Evolutionary conservation across 116 monocot species (phyloP).

Genomic region (Iris pallida): DNA sequence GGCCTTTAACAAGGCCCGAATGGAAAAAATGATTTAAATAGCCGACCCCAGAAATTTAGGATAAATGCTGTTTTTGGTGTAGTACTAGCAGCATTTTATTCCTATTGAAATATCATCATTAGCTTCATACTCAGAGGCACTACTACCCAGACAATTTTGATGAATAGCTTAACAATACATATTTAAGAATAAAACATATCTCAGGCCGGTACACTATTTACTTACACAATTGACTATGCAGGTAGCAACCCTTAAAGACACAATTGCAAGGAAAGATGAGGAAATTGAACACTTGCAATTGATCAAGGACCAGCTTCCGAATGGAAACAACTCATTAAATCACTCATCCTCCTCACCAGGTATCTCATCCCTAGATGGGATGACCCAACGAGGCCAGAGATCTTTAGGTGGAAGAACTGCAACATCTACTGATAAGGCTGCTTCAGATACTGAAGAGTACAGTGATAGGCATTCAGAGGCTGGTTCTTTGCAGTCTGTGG

Average conservation of each 20-base stretch:
- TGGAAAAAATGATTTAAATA: too few relatives aligned
- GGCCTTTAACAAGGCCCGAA: too few relatives aligned
- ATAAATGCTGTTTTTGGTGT: too few relatives aligned
- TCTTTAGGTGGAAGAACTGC: constrained; percentile 16
- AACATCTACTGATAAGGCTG: constrained; percentile 16
- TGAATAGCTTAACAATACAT: too few relatives aligned
- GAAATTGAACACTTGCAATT: constrained; percentile 73
- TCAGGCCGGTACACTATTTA: too few relatives aligned
- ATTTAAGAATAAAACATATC: too few relatives aligned
- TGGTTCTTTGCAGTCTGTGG: constrained; percentile 25
- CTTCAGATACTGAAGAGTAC: constrained; percentile 34
- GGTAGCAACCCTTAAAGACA: constrained; percentile 76
- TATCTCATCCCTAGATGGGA: constrained; percentile 9
- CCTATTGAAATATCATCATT: too few relatives aligned
- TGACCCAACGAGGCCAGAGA: constrained; percentile 8
- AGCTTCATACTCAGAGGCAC: too few relatives aligned
- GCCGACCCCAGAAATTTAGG: too few relatives aligned
- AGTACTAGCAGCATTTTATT: too few relatives aligned
- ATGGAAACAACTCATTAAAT: constrained; percentile 21
- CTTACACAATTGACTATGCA: constrained; percentile 15
- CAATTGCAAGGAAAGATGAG: constrained; percentile 72
- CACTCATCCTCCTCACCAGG: constrained; percentile 58
- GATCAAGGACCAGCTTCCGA: constrained; percentile 42
- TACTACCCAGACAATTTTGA: too few relatives aligned
- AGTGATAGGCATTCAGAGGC: constrained; percentile 44